Evolutionary conservation across 225 moss, liverwort and hornwort species (phyloP), one percentile per base, ranked within the genome.

Genomic region (Physcomitrellopsis africana): DNA sequence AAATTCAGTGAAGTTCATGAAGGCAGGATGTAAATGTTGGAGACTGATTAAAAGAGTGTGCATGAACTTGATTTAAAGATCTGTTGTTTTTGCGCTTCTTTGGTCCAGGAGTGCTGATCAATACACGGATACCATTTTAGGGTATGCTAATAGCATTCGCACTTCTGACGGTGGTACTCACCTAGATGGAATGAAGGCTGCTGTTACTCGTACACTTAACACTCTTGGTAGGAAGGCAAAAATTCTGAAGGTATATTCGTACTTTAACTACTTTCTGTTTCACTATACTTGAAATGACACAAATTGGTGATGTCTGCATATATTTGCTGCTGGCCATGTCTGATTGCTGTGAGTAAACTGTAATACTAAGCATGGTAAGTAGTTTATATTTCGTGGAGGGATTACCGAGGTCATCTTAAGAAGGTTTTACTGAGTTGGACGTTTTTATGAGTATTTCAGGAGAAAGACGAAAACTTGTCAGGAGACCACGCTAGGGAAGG

Each of bases 161-260:
- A 93, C 84, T 23, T 86, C 87, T 79, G 91, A 89, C 82, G 89
- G 93, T 66, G 89, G 91, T 65, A 89, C 89, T 73, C 84, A 91
- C 84, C 72, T 91, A 58, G 93, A 87, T 79, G 93, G 93, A 56
- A 91, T 91, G 89, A 93, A 89, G 80, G 87, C 86, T 65, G 87
- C 85, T 32, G 68, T 93, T 9, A 91, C 91, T 44, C 79, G 87
- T 51, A 81, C 89, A 23, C 81, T 89, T 16, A 93, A 91, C 56
- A 48, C 70, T 27, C 86, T 91, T 63, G 91, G 86, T 41, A 86
- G 89, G 72, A 91, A 86, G 74, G 74, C 59, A 60, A 91, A 81
- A 69, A 73, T 86, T 27, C 63, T 89, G 54, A 91, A 93, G 84
- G 88, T 85, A 61, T 37, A 63, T 27, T 46, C 49, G 8, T 57